Evolutionary conservation across 352 stramenopile species (phyloP), one percentile per base, ranked within the genome.

Genomic region (Phytopythium helicoides): DNA sequence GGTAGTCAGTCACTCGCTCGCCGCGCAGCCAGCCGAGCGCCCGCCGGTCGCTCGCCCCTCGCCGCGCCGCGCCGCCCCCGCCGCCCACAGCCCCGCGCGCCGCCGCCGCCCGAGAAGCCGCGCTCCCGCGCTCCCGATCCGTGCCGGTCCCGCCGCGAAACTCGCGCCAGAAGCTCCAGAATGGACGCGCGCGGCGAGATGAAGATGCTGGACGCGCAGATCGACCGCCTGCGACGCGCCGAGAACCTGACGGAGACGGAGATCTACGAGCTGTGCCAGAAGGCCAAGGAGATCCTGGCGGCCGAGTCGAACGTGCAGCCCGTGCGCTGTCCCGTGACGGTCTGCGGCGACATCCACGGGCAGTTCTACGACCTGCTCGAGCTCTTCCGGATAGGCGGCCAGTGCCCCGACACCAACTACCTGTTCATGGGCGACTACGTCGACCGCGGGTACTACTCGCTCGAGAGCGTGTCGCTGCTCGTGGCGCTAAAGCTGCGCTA

Each of bases 371-470:
- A 95, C 64, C 66, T 95, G 51, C 61, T 93, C 36, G 86, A 95
- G 71, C 79, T 95, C 34, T 95, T 95, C 62, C 79, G 81, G 72
- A 94, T 96, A 86, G 85, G 86, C 64, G 86, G 86, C 21, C 70
- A 71, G 18, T 92, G 83, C 55, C 86, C 86, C 22, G 86, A 95
- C 63, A 95, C 86, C 36, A 95, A 95, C 68, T 95, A 95, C 74
- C 69, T 95, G 12, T 95, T 95, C 73, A 92, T 95, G 82, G 86
- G 86, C 31, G 86, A 96, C 68, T 96, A 93, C 48, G 86, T 96
- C 26, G 86, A 96, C 65, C 86, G 86, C 22, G 86, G 86, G 9
- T 94, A 94, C 68, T 94, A 95, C 64, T 92, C 79, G 49, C 68
- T 96, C 31, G 84, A 94, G 65, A 92, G 73, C 44, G 78, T 96